Evolutionary conservation across 2,329 filamentous ascomycete genomes (phyloP).

Genomic region (Aspergillus candidus): DNA sequence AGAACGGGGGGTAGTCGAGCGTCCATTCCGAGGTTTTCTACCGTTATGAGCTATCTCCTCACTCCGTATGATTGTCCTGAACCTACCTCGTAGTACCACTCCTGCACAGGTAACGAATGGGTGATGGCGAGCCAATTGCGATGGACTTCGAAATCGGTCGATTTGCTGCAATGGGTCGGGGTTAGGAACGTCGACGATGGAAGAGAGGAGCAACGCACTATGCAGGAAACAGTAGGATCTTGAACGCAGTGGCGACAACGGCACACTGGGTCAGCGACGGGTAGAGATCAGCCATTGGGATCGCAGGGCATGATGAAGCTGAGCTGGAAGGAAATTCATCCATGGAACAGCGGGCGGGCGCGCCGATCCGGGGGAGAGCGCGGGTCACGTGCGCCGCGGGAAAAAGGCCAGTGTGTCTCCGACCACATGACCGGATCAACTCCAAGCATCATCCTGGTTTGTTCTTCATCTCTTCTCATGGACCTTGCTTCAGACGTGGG

Average conservation of each 20-base stretch:
- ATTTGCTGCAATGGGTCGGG: conserved; percentile 61
- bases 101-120: conserved; percentile 72
- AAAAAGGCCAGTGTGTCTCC: conserved; percentile 16
- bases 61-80: neutral
- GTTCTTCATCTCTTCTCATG: conserved; percentile 21
- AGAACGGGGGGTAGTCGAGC: conserved; percentile 96
- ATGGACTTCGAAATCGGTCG: conserved; percentile 97
- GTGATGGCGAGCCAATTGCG: conserved; percentile 98
- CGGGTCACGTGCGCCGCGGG: conserved; percentile 13
- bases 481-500: conserved; percentile 36
- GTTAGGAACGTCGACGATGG: conserved; percentile 1
- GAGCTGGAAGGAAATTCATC: conserved; percentile 1
- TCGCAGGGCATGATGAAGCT: conserved; percentile 19
- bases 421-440: no score
- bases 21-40: conserved; percentile 97
- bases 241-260: conserved; percentile 78
- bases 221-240: conserved; percentile 85
- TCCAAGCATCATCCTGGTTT: conserved; percentile 2
- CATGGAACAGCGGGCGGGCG: conserved; percentile 5
- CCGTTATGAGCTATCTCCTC: no score
- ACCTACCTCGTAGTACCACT: conserved; percentile 86
- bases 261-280: conserved; percentile 87
- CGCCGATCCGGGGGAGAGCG: conserved; percentile 12
- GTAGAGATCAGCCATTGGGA: conserved; percentile 68
- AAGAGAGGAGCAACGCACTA: conserved; percentile 62